Conservation (phyloP, 2,329 filamentous ascomycete genomes). For the Gnomoniopsis sp. region DNA sequence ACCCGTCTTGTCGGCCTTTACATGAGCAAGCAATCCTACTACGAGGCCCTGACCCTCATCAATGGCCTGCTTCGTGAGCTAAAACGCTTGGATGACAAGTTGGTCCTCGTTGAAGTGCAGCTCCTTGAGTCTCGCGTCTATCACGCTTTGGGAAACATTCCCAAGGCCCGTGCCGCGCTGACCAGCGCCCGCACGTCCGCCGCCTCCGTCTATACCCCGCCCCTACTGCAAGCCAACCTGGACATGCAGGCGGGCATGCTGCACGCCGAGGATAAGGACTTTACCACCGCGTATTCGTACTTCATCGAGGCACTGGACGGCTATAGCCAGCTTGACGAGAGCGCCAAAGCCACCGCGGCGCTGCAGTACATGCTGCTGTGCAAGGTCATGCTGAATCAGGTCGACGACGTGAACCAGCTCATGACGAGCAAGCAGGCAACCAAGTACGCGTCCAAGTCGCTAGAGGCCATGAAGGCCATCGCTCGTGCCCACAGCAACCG, state of each 20-base stretch:
- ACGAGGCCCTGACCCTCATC: constrained; percentile 94
- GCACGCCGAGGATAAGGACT: constrained; percentile 97
- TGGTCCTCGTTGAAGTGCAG: constrained; percentile 96
- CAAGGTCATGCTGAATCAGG: constrained; percentile 99
- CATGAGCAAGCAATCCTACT: constrained; percentile 97
- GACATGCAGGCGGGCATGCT: constrained; percentile 99
- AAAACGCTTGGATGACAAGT: constrained; percentile 97
- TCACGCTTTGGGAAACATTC: constrained; percentile 92
- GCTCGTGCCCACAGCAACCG: constrained; percentile 93
- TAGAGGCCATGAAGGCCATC: constrained; percentile 99
- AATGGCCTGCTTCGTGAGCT: constrained; percentile 94
- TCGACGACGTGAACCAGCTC: constrained; percentile 91
- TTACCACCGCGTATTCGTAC: constrained; percentile 98
- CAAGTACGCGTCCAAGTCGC: constrained; percentile 90
- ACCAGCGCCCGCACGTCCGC: constrained; percentile 93
- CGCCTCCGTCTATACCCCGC: constrained; percentile 95
- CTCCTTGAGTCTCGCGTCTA: constrained; percentile 95
- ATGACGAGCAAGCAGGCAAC: constrained; percentile 95
- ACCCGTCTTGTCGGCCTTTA: constrained; percentile 89
- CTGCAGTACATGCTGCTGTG: constrained; percentile 99
- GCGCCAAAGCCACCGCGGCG: constrained; percentile 86
- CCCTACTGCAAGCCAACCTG: constrained; percentile 88
- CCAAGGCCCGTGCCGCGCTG: constrained; percentile 91
- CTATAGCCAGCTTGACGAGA: constrained; percentile 89
- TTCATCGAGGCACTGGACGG: constrained; percentile 99